These are phyloP conservation scores for Coemansia sp. DNA, from an alignment of 192 early-diverging fungal genomes.

Conservation along the genomic window DNA sequence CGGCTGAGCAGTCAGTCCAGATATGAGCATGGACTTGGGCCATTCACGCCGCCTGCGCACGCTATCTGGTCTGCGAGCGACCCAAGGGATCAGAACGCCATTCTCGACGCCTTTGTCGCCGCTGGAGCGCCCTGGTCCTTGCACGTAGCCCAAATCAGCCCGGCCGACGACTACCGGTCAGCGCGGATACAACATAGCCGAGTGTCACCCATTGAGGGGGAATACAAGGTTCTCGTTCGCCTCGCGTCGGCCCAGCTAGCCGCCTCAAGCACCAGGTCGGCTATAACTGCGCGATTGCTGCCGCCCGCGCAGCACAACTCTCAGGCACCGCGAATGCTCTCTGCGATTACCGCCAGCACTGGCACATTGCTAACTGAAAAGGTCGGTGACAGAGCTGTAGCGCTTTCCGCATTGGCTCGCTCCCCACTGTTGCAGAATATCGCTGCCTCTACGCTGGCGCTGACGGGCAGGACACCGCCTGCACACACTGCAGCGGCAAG, in stretches of 20 bases:
- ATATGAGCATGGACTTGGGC: constrained; percentile 11
- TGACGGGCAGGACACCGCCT: not conserved
- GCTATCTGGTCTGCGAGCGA: constrained; percentile 19
- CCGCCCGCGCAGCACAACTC: constrained; percentile 5
- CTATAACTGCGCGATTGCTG: constrained; percentile 24
- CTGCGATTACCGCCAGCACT: constrained; percentile 5
- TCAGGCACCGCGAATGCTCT: constrained; percentile 9
- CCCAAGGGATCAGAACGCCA: not conserved
- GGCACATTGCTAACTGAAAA: constrained; percentile 10
- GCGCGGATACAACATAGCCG: constrained; percentile 19
- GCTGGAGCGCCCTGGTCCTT: constrained; percentile 38
- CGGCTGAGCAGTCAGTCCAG: not conserved
- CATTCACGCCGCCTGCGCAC: constrained; percentile 14
- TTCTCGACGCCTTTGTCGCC: constrained; percentile 13
- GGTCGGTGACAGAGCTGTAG: not conserved
- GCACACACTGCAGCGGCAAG: not conserved
- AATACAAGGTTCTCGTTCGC: constrained; percentile 8
- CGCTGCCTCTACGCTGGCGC: constrained; percentile 18
- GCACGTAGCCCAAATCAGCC: constrained; percentile 24
- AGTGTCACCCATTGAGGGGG: constrained; percentile 7
- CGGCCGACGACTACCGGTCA: constrained; percentile 11
- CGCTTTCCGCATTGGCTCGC: not conserved
- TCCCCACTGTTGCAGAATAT: constrained; percentile 32
- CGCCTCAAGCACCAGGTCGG: constrained; percentile 5
- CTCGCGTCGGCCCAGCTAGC: constrained; percentile 29